These are phyloP conservation scores for Aschersonia sp. DNA, from an alignment of 2,329 filamentous ascomycete genomes.

Conservation along the genomic window DNA sequence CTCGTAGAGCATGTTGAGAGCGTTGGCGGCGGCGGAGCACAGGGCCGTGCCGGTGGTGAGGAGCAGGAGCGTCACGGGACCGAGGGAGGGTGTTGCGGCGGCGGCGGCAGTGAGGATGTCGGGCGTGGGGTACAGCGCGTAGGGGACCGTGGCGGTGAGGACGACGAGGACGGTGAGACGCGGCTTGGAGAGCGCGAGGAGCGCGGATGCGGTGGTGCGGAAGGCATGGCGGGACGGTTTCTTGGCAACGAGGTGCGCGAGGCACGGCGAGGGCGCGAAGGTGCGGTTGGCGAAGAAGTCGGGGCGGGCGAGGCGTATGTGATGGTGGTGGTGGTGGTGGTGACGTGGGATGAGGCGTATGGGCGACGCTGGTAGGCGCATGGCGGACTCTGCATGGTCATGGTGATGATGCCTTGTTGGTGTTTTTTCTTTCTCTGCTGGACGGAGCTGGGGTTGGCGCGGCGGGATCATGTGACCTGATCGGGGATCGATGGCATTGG, in stretches of 20 bases:
- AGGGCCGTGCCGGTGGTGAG: conserved; percentile 80
- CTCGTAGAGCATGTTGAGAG: conserved; percentile 96
- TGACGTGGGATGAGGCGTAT: no score
- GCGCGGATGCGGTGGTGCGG: conserved; percentile 59
- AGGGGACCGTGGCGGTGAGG: conserved; percentile 78
- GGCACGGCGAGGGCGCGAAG: conserved; percentile 30
- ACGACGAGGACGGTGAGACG: conserved; percentile 85
- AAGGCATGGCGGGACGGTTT: conserved; percentile 32
- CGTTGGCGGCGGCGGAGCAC: conserved; percentile 82
- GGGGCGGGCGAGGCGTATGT: no score
- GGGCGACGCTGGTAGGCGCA: no score
- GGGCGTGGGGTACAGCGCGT: conserved; percentile 85
- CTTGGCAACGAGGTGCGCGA: conserved; percentile 35
- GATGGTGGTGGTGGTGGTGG: no score
- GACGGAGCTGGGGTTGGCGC: no score
- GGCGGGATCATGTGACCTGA: no score
- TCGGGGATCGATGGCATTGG: no score
- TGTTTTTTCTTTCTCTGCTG: no score
- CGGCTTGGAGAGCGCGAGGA: conserved; percentile 88
- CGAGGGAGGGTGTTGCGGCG: conserved; percentile 62
- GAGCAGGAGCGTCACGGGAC: conserved; percentile 82
- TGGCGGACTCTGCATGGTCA: no score
- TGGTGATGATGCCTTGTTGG: no score
- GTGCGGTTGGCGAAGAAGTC: no score
- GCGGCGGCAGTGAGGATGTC: conserved; percentile 61